A percentile compares a stretch with the other conserved stretches of the same genome.
Conservation (phyloP, 441 rosid genomes). For the Capsella rubella region DNA sequence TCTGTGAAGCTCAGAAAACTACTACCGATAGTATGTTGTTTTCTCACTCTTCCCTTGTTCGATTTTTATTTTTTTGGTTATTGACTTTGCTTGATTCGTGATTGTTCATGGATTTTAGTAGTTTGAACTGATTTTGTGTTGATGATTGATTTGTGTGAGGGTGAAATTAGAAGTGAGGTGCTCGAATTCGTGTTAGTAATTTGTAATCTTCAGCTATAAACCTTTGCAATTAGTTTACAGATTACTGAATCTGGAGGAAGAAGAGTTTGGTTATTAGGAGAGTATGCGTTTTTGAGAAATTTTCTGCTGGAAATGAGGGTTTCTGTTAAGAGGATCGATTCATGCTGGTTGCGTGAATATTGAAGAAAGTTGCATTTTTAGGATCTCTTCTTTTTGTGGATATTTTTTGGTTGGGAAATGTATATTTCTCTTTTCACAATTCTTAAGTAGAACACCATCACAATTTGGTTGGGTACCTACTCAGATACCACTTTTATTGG, state of each 20-base stretch:
- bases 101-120: neutral
- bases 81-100: slow-evolving; percentile 17
- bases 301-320: slow-evolving; percentile 37
- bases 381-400: slow-evolving; percentile 5
- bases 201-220: slow-evolving; percentile 6
- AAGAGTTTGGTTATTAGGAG: slow-evolving; percentile 17
- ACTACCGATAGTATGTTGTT: slow-evolving; percentile 53
- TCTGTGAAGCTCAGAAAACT: slow-evolving; percentile 69
- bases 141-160: slow-evolving; percentile 4
- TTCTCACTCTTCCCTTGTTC: neutral
- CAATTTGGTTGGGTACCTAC: neutral
- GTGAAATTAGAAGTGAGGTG: neutral
- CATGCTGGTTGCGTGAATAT: slow-evolving; percentile 31
- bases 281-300: slow-evolving; percentile 10
- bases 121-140: slow-evolving; percentile 16
- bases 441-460: neutral
- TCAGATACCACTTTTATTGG: neutral
- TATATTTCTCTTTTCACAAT: neutral
- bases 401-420: neutral
- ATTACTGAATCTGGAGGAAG: slow-evolving; percentile 28
- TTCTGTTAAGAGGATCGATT: slow-evolving; percentile 24
- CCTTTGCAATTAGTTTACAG: neutral
- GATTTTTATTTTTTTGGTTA: neutral
- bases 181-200: neutral
- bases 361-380: slow-evolving; percentile 3